Evolutionary conservation across 768 basidiomycete genomes (phyloP), one percentile per base, ranked within the genome.

Genomic region (Lentinula lateritia): DNA sequence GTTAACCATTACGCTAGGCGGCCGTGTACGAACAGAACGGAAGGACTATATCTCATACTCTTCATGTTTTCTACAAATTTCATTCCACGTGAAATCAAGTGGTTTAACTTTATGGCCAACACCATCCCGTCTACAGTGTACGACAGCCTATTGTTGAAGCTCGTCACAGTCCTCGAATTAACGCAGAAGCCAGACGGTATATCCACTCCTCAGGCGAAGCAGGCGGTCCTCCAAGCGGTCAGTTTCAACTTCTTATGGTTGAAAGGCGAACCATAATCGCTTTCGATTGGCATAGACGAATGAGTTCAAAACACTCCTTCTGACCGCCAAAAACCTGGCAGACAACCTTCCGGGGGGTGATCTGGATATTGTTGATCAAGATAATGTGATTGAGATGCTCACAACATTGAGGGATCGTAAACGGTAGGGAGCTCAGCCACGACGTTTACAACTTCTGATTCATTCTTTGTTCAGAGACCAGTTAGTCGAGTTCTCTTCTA

Each of bases 321-420:
- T 70, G 23, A 80, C 82, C 50, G 90, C 89, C 0, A 88, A 82
- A 67, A 83, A 87, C 8, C 72, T 83, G 48, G 85, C 88, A 0
- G 66, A 66, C 8, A 72, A 75, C 50, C 75, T 93, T 6, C 87
- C 89, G 0, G 91, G 91, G 2, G 90, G 90, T 7, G 90, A 92
- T 68, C 74, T 92, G 59, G 73, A 78, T 50, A 78, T 85, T 43
- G 76, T 83, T 43, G 88, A 91, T 55, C 91, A 93, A 66, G 83
- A 87, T 63, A 83, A 88, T 50, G 79, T 92, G 5, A 86, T 92
- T 50, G 71, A 73, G 38, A 87, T 91, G 85, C 75, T 93, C 10
- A 83, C 87, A 66, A 76, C 73, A 18, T 65, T 92, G 61, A 79
- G 81, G 61, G 82, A 86, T 63, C 80, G 84, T 53, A 92, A 89